Conservation (phyloP, 805 yeast species). For the Starmerella etchellsii region DNA sequence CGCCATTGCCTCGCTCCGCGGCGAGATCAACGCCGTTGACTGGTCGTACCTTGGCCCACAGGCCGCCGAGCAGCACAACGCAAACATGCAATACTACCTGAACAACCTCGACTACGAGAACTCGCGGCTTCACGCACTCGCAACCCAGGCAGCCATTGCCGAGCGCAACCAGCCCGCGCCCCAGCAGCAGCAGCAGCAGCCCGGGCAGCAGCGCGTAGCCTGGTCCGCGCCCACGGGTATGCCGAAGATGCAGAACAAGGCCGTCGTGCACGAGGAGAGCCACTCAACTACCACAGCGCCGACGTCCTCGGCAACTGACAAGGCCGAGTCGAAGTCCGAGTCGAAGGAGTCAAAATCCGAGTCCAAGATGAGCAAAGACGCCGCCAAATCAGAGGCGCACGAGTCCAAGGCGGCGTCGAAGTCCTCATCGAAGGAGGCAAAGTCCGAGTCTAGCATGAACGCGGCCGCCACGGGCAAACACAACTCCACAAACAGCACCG, state of each 20-base stretch:
- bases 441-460: background rate
- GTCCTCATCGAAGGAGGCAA: constrained; percentile 2
- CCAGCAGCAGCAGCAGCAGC: too few species aligned
- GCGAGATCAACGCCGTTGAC: constrained; percentile 12
- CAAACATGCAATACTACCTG: constrained; percentile 14
- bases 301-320: background rate
- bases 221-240: constrained; percentile 1
- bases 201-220: background rate
- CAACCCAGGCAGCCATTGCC: constrained; percentile 4
- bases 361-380: constrained; percentile 11
- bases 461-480: background rate
- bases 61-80: constrained; percentile 15
- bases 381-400: constrained; percentile 8
- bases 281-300: background rate
- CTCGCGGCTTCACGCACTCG: constrained; percentile 6
- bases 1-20: constrained; percentile 12
- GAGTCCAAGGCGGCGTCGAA: constrained; percentile 5
- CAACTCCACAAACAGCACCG: background rate
- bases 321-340: constrained; percentile 1
- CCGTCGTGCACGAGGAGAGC: constrained; percentile 7
- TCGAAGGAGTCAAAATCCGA: constrained; percentile 13
- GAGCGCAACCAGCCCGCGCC: background rate
- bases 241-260: constrained; percentile 8
- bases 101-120: constrained; percentile 10
- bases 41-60: constrained; percentile 16